phyloP scores from a whole-genome alignment of 2,329 filamentous ascomycete genomes.

The Clarireedia sp. region DNA sequence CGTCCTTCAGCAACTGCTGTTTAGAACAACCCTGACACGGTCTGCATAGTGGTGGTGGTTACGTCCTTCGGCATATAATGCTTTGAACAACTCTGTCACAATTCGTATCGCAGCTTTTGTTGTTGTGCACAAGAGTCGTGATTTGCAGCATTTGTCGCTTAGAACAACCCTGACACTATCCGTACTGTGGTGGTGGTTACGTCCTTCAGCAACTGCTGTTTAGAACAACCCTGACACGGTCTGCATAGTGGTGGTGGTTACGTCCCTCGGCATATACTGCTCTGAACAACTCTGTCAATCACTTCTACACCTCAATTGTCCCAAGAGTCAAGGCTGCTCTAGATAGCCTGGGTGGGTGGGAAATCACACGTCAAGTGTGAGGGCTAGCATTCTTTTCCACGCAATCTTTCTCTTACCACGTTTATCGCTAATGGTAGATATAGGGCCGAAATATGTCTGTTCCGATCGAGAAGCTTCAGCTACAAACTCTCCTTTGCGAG shows the following conservation, averaged over 20 bases:
- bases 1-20: neutral
- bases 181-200: neutral
- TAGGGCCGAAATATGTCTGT: neutral
- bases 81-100: neutral
- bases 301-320: neutral
- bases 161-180: neutral
- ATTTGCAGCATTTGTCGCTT: neutral
- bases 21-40: neutral
- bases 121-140: neutral
- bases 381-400: neutral
- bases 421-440: neutral
- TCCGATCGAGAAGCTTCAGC: neutral
- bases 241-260: neutral
- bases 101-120: neutral
- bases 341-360: slow-evolving; percentile 1
- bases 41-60: neutral
- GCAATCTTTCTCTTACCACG: neutral
- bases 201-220: neutral
- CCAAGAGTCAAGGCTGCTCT: slow-evolving; percentile 6
- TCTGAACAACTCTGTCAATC: neutral
- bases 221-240: neutral
- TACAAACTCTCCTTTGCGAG: neutral
- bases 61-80: neutral
- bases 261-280: neutral
- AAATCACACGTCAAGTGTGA: slow-evolving; percentile 1